Conservation (phyloP, 192 early-diverging fungal genomes). For the Rhizophagus prolifer region DNA sequence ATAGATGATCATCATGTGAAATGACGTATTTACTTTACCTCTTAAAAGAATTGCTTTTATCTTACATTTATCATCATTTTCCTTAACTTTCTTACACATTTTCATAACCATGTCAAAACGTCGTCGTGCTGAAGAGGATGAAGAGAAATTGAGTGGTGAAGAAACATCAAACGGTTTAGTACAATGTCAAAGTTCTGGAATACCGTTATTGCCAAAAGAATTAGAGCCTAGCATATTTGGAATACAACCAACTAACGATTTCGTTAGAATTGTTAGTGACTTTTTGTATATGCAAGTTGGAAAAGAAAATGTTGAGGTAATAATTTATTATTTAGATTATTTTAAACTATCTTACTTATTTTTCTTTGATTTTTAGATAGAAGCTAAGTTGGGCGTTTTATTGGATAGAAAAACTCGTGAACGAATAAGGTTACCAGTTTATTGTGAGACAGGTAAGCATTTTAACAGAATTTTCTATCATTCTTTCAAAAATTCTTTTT, state of each 20-base stretch:
- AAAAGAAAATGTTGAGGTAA: slow-evolving; percentile 55
- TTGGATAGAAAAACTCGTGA: slow-evolving; percentile 62
- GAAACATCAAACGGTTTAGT: neutral
- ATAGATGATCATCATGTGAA: too few relatives aligned
- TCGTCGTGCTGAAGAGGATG: neutral
- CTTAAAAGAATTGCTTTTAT: too few relatives aligned
- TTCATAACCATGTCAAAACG: too few relatives aligned
- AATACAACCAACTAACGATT: slow-evolving; percentile 58
- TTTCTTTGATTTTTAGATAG: slow-evolving; percentile 58
- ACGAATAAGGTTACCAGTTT: slow-evolving; percentile 64
- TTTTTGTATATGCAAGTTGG: slow-evolving; percentile 61
- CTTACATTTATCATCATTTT: too few relatives aligned
- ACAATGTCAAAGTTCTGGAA: neutral
- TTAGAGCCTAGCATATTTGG: slow-evolving; percentile 67
- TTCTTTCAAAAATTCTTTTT: slow-evolving; percentile 7
- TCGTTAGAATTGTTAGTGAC: slow-evolving; percentile 59
- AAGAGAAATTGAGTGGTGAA: neutral
- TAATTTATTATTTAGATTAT: neutral
- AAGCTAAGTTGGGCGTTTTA: slow-evolving; percentile 87
- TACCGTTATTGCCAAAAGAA: neutral
- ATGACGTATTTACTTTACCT: too few relatives aligned
- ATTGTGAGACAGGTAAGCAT: slow-evolving; percentile 59
- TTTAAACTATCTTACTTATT: neutral
- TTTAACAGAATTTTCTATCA: slow-evolving; percentile 12
- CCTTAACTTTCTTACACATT: too few relatives aligned